Base-by-base conservation (phyloP, 495 filamentous ascomycete species). In the Staphylotrichum longicolle region DNA sequence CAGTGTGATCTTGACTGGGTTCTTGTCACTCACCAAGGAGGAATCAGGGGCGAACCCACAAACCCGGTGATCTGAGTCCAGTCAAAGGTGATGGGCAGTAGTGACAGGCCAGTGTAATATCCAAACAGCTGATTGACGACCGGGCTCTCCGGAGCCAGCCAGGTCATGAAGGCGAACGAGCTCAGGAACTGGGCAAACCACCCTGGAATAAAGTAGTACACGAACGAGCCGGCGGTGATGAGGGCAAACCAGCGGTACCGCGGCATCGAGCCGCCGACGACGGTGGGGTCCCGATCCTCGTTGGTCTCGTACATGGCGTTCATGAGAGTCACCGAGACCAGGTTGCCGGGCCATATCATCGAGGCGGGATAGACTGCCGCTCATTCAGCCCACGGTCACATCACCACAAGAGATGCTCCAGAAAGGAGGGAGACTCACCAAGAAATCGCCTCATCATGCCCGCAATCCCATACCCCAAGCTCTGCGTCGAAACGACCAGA, bases 331-430 rank as follows among this genome's bases (percentile, higher is more conserved):
- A 85, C 79, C 20, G 82, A 83, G 63, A 87, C 84, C 20, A 91
- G 75, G 50, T 79, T 87, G 2, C 76, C 77, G 1, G 88, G 88
- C 87, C 88, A 91, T 62, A 91, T 90, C 86, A 91, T 89, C 8
- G 87, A 82, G 3, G 87, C 85, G 5, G 85, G 86, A 70, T 80
- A 77, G 50, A 83, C 78, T 83, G 66, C 6, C 33, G 40, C 20
- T 27, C 20, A 27, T 27, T 27, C 20, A 27, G 20, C 20, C 20
- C 20, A 27, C 20, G 20, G 20, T 27, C 20, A 27, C 20, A 27
- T 27, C 20, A 27, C 20, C 20, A 27, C 20, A 27, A 39, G 37
- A 39, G 4, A n/a, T 8, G 10, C 7, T 7, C 5, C 34, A 33
- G 10, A 6, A n/a, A n/a, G 40, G 9, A 7, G n/a, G 15, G 0